These are phyloP conservation scores for Rhodotorula diobovata DNA, from an alignment of 768 basidiomycete species.

Conservation along the genomic window DNA sequence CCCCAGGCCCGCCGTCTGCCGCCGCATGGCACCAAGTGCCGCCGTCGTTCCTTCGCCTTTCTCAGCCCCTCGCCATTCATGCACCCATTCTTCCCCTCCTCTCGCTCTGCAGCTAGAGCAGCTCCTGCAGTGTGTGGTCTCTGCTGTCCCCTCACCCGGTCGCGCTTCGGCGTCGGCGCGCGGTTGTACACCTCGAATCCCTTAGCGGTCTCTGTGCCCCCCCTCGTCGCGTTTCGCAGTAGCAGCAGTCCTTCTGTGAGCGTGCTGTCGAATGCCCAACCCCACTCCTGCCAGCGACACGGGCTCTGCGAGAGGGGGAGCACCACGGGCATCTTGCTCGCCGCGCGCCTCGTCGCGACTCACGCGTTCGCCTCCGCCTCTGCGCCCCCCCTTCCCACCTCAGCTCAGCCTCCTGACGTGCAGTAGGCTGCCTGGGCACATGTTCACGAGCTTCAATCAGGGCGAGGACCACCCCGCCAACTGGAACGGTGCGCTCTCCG, in stretches of 20 bases:
- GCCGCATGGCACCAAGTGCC: too few relatives aligned
- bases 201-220: too few relatives aligned
- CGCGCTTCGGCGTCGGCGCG: too few relatives aligned
- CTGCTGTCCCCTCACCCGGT: neutral
- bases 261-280: neutral
- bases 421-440: neutral
- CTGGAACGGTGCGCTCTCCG: conserved; percentile 7
- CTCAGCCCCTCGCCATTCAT: too few relatives aligned
- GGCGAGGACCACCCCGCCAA: conserved; percentile 8
- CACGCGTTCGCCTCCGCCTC: too few relatives aligned
- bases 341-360: neutral
- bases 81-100: neutral
- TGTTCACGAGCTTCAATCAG: conserved; percentile 26
- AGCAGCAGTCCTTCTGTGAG: too few relatives aligned
- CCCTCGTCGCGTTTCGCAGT: too few relatives aligned
- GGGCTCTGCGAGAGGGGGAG: too few relatives aligned
- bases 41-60: conserved; percentile 8
- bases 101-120: neutral
- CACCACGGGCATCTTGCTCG: neutral
- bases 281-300: neutral
- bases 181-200: neutral
- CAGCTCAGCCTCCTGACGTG: neutral
- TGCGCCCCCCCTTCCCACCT: neutral
- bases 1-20: neutral
- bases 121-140: neutral